phyloP scores from a whole-genome alignment of 345 rosid species.

The Turnera subulata region DNA sequence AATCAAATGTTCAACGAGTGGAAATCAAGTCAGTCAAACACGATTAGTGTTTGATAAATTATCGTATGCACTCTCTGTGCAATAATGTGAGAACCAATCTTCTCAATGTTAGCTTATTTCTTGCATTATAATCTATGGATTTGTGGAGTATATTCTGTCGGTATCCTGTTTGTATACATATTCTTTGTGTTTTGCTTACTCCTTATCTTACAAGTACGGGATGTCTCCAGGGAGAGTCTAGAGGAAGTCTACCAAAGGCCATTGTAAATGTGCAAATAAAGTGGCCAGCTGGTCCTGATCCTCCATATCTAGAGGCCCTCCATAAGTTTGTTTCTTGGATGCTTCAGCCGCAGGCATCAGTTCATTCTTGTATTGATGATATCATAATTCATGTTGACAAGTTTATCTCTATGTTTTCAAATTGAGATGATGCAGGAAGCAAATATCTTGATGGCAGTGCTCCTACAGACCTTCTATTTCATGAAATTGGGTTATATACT shows the following conservation, averaged over 20 bases:
- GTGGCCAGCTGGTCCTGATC: constrained; percentile 93
- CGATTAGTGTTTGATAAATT: too few species aligned
- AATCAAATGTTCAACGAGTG: too few species aligned
- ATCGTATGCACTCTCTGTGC: constrained; percentile 98
- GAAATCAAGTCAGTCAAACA: too few species aligned
- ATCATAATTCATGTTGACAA: constrained; percentile 92
- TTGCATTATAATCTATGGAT: too few species aligned
- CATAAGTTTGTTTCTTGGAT: constrained; percentile 96
- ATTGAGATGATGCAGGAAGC: background rate
- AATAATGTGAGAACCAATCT: constrained; percentile 60
- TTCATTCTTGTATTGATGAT: constrained; percentile 83
- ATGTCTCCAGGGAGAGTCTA: constrained; percentile 92
- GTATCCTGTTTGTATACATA: too few species aligned
- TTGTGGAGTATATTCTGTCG: too few species aligned
- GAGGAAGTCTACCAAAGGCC: constrained; percentile 93
- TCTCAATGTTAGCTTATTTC: too few species aligned
- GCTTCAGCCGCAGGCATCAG: constrained; percentile 89
- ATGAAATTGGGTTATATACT: background rate
- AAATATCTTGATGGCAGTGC: background rate
- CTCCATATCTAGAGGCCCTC: constrained; percentile 83
- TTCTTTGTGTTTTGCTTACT: too few species aligned
- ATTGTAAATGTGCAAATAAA: constrained; percentile 88
- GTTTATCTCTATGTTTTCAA: constrained; percentile 59
- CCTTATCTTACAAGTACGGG: constrained; percentile 59
- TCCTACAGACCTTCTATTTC: background rate